A percentile compares a stretch with the other conserved stretches of the same genome.
Conservation (phyloP, 345 rosid genomes). For the Salix viminalis region DNA sequence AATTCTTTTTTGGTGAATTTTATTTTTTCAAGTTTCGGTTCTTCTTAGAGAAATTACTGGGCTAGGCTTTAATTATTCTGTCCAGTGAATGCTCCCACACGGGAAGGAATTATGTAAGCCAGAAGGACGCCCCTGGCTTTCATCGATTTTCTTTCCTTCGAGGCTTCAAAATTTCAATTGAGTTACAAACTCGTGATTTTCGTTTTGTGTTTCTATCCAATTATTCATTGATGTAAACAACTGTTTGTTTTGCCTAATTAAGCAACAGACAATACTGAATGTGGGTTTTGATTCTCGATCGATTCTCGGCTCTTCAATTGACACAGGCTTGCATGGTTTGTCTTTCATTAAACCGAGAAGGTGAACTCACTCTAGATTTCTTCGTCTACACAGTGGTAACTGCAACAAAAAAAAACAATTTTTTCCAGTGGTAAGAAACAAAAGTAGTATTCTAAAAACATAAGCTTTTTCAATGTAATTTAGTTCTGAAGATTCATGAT, state of each 20-base stretch:
- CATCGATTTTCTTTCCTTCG: background rate
- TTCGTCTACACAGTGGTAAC: too few relatives aligned
- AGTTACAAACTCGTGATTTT: background rate
- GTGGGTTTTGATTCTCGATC: background rate
- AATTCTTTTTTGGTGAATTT: background rate
- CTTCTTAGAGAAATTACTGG: background rate
- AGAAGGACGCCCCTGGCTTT: background rate
- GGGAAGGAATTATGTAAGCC: background rate
- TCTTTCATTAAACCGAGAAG: background rate
- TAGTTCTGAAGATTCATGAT: background rate
- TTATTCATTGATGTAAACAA: too few relatives aligned
- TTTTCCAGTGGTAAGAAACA: too few relatives aligned
- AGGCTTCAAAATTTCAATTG: background rate
- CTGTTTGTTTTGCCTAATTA: background rate
- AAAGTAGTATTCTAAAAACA: too few relatives aligned
- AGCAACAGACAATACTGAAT: background rate
- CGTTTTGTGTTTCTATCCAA: background rate
- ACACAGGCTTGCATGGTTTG: background rate
- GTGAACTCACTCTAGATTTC: too few relatives aligned
- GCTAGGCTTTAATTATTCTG: background rate
- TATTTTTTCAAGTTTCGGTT: background rate
- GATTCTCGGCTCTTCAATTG: background rate
- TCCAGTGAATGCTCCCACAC: background rate
- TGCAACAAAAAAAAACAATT: too few relatives aligned
- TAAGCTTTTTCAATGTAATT: too few relatives aligned